These are phyloP conservation scores for Coniochaeta hoffmannii DNA, from an alignment of 2,329 filamentous ascomycete genomes.

Conservation along the genomic window DNA sequence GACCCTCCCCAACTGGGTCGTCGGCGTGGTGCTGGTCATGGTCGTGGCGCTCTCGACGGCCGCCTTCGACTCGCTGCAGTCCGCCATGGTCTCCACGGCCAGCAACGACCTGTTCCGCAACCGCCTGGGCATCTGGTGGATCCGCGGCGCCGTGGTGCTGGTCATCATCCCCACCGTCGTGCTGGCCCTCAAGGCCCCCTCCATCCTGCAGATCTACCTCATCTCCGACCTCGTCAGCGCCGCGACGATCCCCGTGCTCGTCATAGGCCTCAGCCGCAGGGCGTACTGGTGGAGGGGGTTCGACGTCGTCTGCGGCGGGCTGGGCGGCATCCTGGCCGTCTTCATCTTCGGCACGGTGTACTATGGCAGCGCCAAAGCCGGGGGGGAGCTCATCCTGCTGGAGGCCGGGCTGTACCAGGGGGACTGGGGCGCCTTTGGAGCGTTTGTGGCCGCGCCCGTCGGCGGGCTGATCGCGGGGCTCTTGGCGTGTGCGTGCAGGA, in stretches of 20 bases:
- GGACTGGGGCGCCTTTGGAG: slow-evolving; percentile 78
- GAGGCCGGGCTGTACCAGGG: slow-evolving; percentile 66
- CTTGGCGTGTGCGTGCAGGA: slow-evolving; percentile 51
- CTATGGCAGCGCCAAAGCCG: slow-evolving; percentile 58
- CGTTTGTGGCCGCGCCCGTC: slow-evolving; percentile 72
- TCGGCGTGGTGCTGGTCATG: slow-evolving; percentile 77
- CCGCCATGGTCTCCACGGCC: slow-evolving; percentile 76
- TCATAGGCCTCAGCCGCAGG: slow-evolving; percentile 61
- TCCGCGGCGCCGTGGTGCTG: slow-evolving; percentile 61
- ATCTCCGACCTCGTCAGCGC: slow-evolving; percentile 76
- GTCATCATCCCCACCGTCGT: slow-evolving; percentile 69
- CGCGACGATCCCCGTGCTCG: slow-evolving; percentile 64
- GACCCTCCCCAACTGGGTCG: slow-evolving; percentile 70
- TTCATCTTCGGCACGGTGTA: slow-evolving; percentile 78
- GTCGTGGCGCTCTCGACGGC: slow-evolving; percentile 68
- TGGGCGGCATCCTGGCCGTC: slow-evolving; percentile 71
- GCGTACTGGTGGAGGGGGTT: slow-evolving; percentile 72
- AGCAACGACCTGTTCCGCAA: slow-evolving; percentile 84
- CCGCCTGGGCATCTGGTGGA: slow-evolving; percentile 66
- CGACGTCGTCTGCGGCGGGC: slow-evolving; percentile 69
- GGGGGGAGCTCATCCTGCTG: slow-evolving; percentile 62
- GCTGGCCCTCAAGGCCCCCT: slow-evolving; percentile 65
- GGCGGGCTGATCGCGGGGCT: slow-evolving; percentile 68
- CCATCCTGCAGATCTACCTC: slow-evolving; percentile 73
- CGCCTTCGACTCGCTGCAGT: slow-evolving; percentile 74